Conservation (phyloP, 164 flowering plant species). For the Akebia trifoliata region DNA sequence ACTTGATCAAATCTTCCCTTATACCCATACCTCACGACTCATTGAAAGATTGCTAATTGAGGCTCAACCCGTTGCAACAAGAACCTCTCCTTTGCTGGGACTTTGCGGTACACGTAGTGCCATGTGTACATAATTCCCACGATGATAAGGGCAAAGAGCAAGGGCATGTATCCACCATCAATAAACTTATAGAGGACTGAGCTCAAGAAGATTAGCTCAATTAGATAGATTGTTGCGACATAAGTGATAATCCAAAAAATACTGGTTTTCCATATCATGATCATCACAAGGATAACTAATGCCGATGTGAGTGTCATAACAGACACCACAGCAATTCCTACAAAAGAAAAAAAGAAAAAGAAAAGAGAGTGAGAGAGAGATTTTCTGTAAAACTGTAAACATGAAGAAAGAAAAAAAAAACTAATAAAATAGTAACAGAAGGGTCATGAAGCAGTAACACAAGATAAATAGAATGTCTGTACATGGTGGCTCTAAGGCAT, state of each 20-base stretch:
- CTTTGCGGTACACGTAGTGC: constrained; percentile 23
- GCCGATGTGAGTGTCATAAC: constrained; percentile 22
- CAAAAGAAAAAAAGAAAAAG: neutral
- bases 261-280: constrained; percentile 28
- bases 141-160: constrained; percentile 17
- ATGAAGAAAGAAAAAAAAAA: too few species aligned
- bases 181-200: constrained; percentile 24
- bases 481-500: too few species aligned
- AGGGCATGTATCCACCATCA: constrained; percentile 26
- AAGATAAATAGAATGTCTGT: too few species aligned
- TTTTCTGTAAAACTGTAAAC: too few species aligned
- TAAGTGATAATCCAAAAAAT: constrained; percentile 11
- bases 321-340: constrained; percentile 26
- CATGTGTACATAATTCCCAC: constrained; percentile 23
- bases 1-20: constrained; percentile 8
- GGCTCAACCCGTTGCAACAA: constrained; percentile 19
- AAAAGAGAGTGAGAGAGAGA: too few species aligned
- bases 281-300: constrained; percentile 19
- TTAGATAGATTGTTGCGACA: neutral
- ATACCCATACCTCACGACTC: constrained; percentile 30
- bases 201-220: constrained; percentile 18
- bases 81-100: constrained; percentile 22
- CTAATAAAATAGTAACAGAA: too few species aligned
- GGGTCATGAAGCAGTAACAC: too few species aligned
- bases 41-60: constrained; percentile 13